These are phyloP conservation scores for Calonectria ilicicola DNA, from an alignment of 2,329 filamentous ascomycete species.

Conservation along the genomic window DNA sequence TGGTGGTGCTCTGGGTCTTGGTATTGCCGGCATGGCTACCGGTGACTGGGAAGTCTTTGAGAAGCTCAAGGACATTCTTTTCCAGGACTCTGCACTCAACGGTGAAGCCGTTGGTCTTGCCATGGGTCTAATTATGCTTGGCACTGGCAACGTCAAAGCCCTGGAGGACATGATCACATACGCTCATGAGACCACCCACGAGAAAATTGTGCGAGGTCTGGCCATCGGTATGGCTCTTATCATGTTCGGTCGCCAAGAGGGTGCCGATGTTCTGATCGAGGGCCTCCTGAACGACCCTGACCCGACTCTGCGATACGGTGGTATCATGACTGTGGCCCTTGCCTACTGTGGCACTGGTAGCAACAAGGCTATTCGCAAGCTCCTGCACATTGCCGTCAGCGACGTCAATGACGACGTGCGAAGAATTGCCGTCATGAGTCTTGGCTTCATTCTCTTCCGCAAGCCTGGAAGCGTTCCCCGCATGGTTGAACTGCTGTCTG, in stretches of 20 bases:
- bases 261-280: constrained; percentile 93
- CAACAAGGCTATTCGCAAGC: constrained; percentile 97
- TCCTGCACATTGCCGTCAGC: constrained; percentile 95
- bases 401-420: constrained; percentile 98
- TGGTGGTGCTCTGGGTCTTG: constrained; percentile 92
- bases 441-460: constrained; percentile 98
- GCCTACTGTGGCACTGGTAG: constrained; percentile 97
- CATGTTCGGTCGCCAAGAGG: constrained; percentile 97
- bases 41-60: constrained; percentile 92
- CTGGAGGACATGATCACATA: constrained; percentile 98
- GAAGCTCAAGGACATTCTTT: constrained; percentile 88
- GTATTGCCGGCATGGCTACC: constrained; percentile 97
- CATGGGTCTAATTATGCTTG: constrained; percentile 98
- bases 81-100: constrained; percentile 94
- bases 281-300: constrained; percentile 94
- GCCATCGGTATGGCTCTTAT: constrained; percentile 97
- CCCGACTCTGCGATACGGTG: constrained; percentile 92
- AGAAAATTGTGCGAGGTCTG: constrained; percentile 97
- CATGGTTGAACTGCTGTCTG: constrained; percentile 97
- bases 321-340: constrained; percentile 98
- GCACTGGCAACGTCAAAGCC: constrained; percentile 94
- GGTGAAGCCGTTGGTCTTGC: constrained; percentile 95
- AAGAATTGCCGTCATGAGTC: constrained; percentile 94
- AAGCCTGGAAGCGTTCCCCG: constrained; percentile 97
- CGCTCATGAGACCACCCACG: constrained; percentile 96